Evolutionary conservation across 495 filamentous ascomycete species (phyloP), one percentile per base, ranked within the genome.

Genomic region (Talaromyces trachyspermus): DNA sequence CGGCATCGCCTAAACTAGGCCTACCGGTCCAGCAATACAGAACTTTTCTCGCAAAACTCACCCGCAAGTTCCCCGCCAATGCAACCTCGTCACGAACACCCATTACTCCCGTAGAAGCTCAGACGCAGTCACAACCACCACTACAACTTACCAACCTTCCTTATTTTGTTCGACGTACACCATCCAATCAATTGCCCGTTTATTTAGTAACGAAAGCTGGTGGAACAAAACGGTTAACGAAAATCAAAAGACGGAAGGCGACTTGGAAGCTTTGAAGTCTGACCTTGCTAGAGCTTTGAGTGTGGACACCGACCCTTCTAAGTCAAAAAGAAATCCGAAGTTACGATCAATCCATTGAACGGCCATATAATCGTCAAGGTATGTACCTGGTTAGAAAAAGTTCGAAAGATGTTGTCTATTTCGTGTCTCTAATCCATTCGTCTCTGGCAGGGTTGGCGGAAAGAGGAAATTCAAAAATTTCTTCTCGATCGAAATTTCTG

Each of bases 201-300:
- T 98, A 98, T 63, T 67, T 81, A 3, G 65, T 79, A 43, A 63
- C 64, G 46, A 91, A 90, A 65, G 72, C 79, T 15, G 88, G 88
- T 19, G 88, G 90, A 2, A 94, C 86, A 48, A 69, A 81, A 52
- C 78, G 83, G 56, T 62, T 84, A 54, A 95, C 92, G 4, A 62
- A 75, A 53, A 70, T 98, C 81, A 86, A 56, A 88, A 85, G 64
- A 76, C 88, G 30, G 80, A 88, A 49, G 92, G 92, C 20, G 77
- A 89, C 59, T 46, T 79, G 43, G 57, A 63, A 18, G 72, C 69
- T 4, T 55, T 92, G 25, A 66, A 66, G 48, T 63, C 55, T 15
- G 75, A 77, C 39, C 60, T 88, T 33, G 64, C 70, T 30, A 48
- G 46, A 27, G 65, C 66, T 12, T 51, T 78, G 44, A 70, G 68